Percentiles rank a stretch among this genome's conserved stretches.
Conservation (phyloP, 192 early-diverging fungal genomes). For the Obelidium mucronatum region DNA sequence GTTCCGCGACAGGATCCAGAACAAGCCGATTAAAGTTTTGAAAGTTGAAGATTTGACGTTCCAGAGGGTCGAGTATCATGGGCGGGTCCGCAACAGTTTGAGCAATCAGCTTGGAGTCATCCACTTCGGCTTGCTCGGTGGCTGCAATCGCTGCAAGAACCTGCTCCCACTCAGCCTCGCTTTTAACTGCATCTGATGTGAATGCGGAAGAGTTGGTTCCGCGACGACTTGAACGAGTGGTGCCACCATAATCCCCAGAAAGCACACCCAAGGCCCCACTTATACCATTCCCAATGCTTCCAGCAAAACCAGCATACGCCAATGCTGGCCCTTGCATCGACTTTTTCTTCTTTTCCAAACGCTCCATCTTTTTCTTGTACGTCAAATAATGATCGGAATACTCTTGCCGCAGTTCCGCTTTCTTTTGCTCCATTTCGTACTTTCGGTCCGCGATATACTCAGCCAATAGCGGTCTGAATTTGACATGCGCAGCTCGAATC, state of each 20-base stretch:
- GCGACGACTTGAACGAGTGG: not conserved
- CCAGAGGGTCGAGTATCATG: conserved; percentile 46
- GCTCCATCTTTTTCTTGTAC: conserved; percentile 33
- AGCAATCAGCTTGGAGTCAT: conserved; percentile 31
- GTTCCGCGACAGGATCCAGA: conserved; percentile 46
- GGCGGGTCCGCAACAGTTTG: conserved; percentile 30
- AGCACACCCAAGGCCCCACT: not conserved
- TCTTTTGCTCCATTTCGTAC: conserved; percentile 19
- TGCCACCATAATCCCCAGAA: not conserved
- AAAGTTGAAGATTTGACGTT: conserved; percentile 25
- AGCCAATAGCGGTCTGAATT: conserved; percentile 14
- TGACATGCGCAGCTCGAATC: conserved; percentile 6
- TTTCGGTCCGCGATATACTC: conserved; percentile 6
- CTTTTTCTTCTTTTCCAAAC: conserved; percentile 33
- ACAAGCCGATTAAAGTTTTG: conserved; percentile 48
- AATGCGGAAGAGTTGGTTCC: conserved; percentile 47
- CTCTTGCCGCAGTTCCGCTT: conserved; percentile 27
- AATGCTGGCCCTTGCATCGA: not conserved
- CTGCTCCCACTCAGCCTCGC: conserved; percentile 58
- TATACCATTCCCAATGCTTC: conserved; percentile 30
- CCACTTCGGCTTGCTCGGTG: conserved; percentile 21
- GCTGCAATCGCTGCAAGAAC: conserved; percentile 50
- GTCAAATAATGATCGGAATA: conserved; percentile 26
- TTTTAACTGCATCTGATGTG: conserved; percentile 55
- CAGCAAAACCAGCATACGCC: not conserved